Base-by-base conservation (phyloP, 2,329 filamentous ascomycete species). In the Penicillium nordicum region DNA sequence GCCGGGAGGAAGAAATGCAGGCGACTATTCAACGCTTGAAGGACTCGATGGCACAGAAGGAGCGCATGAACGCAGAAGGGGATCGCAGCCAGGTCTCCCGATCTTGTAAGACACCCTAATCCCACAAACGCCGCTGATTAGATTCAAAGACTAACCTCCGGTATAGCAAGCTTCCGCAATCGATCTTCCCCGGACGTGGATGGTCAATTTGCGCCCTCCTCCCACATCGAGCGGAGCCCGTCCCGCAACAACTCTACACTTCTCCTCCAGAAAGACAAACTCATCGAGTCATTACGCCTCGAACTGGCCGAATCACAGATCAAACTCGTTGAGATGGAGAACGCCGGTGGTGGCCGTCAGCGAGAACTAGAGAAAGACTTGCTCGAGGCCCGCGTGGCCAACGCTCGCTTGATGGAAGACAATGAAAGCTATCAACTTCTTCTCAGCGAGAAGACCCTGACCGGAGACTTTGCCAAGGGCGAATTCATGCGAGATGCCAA, bases 341-440 rank as follows among this genome's bases (percentile, higher is more conserved):
- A 97, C 72, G 86, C 89, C 74, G 93, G 92, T 50, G 93, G 92
- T 51, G 92, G 91, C 44, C 87, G 89, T 29, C 79, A 96, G 69
- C 89, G 90, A 63, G 91, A 96, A 74, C 84, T 97, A n/a, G 92
- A 97, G 76, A 88, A 89, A 66, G 85, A 90, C 62, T 83, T 97
- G 50, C 86, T 97, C 76, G 93, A 97, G 70, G 88, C 91, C 38
- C 90, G 92, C 67, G 94, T 97, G 88, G 89, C 92, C 64, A 99
- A 97, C 71, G 94, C 94, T 55, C 86, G 92, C 44, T 80, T 99
- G 61, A 94, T 97, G 89, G 94, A 99, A 76, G 94, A 99, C 75
- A 97, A 97, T 69, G 94, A 99, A 76, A 96, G 92, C 76, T 99
- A 96, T 76, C 93, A 97, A 75, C 83, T 97, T 37, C 85, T 99